Evolutionary conservation across 331 rosid genomes (phyloP), one percentile per base, ranked within the genome.

Genomic region (Arachis monticola): DNA sequence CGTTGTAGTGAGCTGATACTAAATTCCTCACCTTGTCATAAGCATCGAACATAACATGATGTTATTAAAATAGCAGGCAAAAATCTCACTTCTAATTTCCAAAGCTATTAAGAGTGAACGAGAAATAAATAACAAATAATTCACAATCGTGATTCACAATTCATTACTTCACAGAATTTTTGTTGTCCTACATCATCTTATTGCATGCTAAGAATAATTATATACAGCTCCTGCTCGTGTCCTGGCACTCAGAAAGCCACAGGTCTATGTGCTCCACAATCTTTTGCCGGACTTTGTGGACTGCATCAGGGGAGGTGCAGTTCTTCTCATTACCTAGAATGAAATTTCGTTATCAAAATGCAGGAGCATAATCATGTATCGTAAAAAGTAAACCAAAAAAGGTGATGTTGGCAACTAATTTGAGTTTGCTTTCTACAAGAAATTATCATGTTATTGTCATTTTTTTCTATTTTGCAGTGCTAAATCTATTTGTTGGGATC

Each of bases 301-400:
- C 97, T 51, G 96, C 92, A 47, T 85, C 98, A 1, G 97, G 92
- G n/a, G 87, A 84, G 77, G 90, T 69, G 85, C 98, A 93, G 17
- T 91, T 91, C 79, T 76, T 32, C 61, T 89, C 96, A 72, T 89
- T 60, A 45, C 97, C 98, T 93, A 78, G 55, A 74, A 68, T 44
- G n/a, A 63, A 35, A 64, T 47, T 73, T 50, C 46, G 67, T 51
- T 70, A 9, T 41, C 61, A 79, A 38, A 69, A 64, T 47, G 22
- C 2, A 52, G 59, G 60, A 44, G 5, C 56, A 17, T 11, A 8
- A 38, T 30, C 30, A 13, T 1, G n/a, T 35, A 10, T 32, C 22
- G 12, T 70, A 1, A 53, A 55, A 77, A 27, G 40, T 51, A 40
- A 57, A 65, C 69, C 5, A 32, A 61, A 3, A 10, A 12, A 12